Percentiles rank a stretch among this genome's conserved stretches.
Conservation (phyloP, 2,329 filamentous ascomycete species). For the Leptosphaerulina australis region DNA sequence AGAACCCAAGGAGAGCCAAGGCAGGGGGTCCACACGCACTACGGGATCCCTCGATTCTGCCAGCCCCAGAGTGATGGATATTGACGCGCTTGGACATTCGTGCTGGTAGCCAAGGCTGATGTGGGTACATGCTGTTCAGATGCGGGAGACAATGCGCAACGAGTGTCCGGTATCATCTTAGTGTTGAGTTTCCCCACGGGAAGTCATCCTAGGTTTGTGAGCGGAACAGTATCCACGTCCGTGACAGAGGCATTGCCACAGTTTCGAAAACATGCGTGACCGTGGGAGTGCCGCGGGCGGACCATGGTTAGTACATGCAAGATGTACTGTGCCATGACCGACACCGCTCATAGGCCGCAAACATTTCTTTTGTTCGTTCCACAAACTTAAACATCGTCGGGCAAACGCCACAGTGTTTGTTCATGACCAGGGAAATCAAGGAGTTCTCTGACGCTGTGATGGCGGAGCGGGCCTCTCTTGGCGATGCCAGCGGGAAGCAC, state of each 20-base stretch:
- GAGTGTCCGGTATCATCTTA: constrained; percentile 24
- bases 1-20: constrained; percentile 44
- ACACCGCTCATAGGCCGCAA: constrained; percentile 20
- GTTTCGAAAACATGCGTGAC: constrained; percentile 19
- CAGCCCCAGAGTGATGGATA: constrained; percentile 34
- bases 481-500: constrained; percentile 27
- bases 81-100: constrained; percentile 27
- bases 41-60: constrained; percentile 38
- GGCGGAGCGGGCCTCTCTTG: constrained; percentile 37
- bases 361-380: constrained; percentile 16
- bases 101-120: constrained; percentile 27
- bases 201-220: constrained; percentile 2
- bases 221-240: constrained; percentile 13
- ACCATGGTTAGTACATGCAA: constrained; percentile 23
- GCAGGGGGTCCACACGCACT: constrained; percentile 28
- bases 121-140: constrained; percentile 21
- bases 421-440: constrained; percentile 24
- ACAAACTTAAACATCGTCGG: constrained; percentile 18
- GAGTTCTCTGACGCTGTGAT: constrained; percentile 18
- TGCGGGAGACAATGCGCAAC: constrained; percentile 24
- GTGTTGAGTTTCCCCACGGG: constrained; percentile 22
- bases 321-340: constrained; percentile 17
- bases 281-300: constrained; percentile 20
- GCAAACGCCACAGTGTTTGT: constrained; percentile 12
- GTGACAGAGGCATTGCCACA: constrained; percentile 9